Percentiles rank a stretch among this genome's conserved stretches.
These are phyloP conservation scores for Podaxis pistillaris DNA, from an alignment of 768 basidiomycete species.

Conservation along the genomic window DNA sequence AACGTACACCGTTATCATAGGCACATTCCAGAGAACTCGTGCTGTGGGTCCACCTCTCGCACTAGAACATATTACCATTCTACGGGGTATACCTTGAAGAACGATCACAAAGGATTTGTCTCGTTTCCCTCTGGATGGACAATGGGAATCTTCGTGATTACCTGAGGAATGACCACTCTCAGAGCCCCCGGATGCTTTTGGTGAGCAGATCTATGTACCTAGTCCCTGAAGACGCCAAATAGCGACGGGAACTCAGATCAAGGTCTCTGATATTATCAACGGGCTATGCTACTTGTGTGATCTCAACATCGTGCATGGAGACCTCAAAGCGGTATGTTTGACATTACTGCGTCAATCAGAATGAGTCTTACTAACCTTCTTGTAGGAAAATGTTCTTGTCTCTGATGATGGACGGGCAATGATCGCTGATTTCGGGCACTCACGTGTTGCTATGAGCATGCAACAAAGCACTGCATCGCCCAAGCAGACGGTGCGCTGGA, in stretches of 20 bases:
- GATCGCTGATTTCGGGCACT: too few species aligned
- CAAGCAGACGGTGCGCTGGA: too few species aligned
- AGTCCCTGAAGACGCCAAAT: background rate
- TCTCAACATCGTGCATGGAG: background rate
- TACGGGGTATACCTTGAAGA: background rate
- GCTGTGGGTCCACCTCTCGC: background rate
- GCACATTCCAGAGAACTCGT: background rate
- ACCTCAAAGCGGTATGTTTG: slow-evolving; percentile 3
- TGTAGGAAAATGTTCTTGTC: too few species aligned
- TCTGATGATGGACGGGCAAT: too few species aligned
- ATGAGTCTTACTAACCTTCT: background rate
- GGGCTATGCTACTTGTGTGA: background rate
- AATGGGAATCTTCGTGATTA: background rate
- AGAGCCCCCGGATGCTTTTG: slow-evolving; percentile 15
- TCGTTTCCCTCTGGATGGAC: background rate
- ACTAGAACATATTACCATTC: background rate
- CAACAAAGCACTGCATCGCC: too few species aligned
- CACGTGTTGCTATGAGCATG: too few species aligned
- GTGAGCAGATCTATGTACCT: background rate
- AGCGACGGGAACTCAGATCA: too few species aligned
- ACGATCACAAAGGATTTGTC: background rate
- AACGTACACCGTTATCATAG: background rate
- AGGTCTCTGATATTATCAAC: background rate
- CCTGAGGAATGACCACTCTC: background rate
- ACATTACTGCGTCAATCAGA: background rate